Base-by-base conservation (phyloP, 331 rosid species). In the Acacia pycnantha region DNA sequence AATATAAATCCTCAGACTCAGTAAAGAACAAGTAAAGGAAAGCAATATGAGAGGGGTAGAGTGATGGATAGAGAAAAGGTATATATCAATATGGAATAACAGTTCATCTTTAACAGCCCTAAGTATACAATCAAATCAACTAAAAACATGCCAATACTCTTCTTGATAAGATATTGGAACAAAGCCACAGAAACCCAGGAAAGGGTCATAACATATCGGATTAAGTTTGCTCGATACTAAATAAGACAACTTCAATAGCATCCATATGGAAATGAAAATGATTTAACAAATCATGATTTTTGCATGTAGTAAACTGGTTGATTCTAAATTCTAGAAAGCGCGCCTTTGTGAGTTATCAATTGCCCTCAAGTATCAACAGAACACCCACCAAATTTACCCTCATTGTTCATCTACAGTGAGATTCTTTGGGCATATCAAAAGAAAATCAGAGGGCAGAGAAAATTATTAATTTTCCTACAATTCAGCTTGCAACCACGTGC, bases 401-500 rank as follows among this genome's bases (percentile, higher is more conserved):
- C 76, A 76, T 46, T 64, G 48, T 48, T 62, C 19, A 61, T 73
- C 75, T 46, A 41, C 14, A 56, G 6, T 15, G 65, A 72, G 59
- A 19, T 65, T 54, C 67, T 67, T 47, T 72, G 9, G 12, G 29
- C n/a, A 4, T 41, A 21, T 70, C 11, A 53, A 33, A 18, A 24
- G 9, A 67, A 54, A 27, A 37, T 26, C 71, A 14, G 26, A 47
- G 21, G 73, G 33, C 58, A 70, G 10, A 53, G 26, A 31, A 33
- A 33, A 53, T 8, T 24, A 33, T 62, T 76, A 22, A 71, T 24
- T 33, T 7, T n/a, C 46, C 9, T 4, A 59, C 61, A 73, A 76
- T 66, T 81, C 84, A 16, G 51, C 48, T 65, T 31, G 26, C 68
- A 87, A 51, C 27, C 77, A 72, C 58, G 47, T 16, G 62, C 35